phyloP scores from a whole-genome alignment of 2,329 filamentous ascomycete genomes.

The Botrytis fragariae region DNA sequence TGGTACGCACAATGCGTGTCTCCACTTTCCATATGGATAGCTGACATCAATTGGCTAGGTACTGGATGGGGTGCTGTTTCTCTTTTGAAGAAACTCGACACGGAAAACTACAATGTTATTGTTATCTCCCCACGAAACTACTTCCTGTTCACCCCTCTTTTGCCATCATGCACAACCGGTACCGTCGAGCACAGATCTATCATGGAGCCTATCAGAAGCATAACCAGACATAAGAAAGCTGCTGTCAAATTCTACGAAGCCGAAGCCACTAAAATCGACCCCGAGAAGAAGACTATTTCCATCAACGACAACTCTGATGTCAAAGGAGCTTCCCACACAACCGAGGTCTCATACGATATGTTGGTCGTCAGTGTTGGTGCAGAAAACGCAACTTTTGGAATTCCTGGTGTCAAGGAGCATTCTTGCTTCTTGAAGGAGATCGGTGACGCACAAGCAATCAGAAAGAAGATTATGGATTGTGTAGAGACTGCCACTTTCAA shows the following conservation, averaged over 20 bases:
- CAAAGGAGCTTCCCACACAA: slow-evolving; percentile 77
- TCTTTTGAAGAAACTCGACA: slow-evolving; percentile 96
- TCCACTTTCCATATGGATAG: slow-evolving; percentile 5
- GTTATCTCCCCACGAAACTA: slow-evolving; percentile 98
- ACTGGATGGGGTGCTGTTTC: slow-evolving; percentile 97
- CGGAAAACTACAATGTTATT: slow-evolving; percentile 97
- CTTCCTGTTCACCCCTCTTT: slow-evolving; percentile 97
- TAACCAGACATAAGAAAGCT: slow-evolving; percentile 91
- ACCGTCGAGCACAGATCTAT: slow-evolving; percentile 98
- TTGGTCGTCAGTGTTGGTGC: slow-evolving; percentile 95
- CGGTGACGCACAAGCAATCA: slow-evolving; percentile 89
- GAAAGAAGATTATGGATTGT: slow-evolving; percentile 99
- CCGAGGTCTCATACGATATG: slow-evolving; percentile 96
- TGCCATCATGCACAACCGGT: slow-evolving; percentile 96
- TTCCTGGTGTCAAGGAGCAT: slow-evolving; percentile 90
- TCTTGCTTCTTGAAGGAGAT: slow-evolving; percentile 99
- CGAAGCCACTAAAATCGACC: slow-evolving; percentile 92
- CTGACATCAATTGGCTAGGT: slow-evolving; percentile 51
- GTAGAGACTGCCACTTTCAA: slow-evolving; percentile 98
- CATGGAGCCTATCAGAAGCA: slow-evolving; percentile 98
- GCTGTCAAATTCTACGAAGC: slow-evolving; percentile 97
- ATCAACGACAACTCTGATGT: slow-evolving; percentile 92
- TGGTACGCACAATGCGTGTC: slow-evolving; percentile 54
- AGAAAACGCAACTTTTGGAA: slow-evolving; percentile 98
- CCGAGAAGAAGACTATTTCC: slow-evolving; percentile 81